Evolutionary conservation across 73 alveolate genomes (phyloP).

Genomic region (Uronychia setigera): DNA sequence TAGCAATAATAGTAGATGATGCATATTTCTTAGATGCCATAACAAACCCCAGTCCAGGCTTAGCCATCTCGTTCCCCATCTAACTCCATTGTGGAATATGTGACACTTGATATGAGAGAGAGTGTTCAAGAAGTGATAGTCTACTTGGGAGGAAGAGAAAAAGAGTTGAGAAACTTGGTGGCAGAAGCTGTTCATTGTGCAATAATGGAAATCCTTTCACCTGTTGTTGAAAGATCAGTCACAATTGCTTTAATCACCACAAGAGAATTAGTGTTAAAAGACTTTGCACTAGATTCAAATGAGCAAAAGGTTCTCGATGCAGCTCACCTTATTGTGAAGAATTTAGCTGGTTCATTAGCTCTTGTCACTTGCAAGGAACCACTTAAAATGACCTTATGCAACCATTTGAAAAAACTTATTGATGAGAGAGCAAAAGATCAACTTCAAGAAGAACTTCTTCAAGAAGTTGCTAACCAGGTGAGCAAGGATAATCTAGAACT

Average conservation of each 20-base stretch:
- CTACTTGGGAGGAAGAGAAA: constrained; percentile 7
- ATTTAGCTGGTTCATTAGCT: constrained; percentile 96
- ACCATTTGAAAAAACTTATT: constrained; percentile 75
- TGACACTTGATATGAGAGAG: constrained; percentile 43
- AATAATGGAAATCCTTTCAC: constrained; percentile 90
- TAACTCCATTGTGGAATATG: constrained; percentile 28
- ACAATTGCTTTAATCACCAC: constrained; percentile 97
- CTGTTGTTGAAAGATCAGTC: constrained; percentile 98
- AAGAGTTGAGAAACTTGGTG: constrained; percentile 68
- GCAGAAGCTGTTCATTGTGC: constrained; percentile 88
- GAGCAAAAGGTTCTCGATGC: constrained; percentile 87
- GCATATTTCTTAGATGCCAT: no score
- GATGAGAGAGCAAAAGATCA: neutral
- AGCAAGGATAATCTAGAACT: constrained; percentile 85
- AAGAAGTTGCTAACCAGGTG: constrained; percentile 59
- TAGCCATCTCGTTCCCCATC: neutral
- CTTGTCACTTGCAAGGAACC: constrained; percentile 98
- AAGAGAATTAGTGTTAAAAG: constrained; percentile 96
- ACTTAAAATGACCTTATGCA: constrained; percentile 80
- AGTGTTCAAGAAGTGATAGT: constrained; percentile 26
- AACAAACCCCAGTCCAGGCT: no score
- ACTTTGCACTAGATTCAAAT: constrained; percentile 94
- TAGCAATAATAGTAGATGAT: neutral
- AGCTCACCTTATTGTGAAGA: constrained; percentile 85
- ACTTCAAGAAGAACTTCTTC: constrained; percentile 54